Conservation (phyloP, 176 grass and related monocot species). For the Zizania latifolia region DNA sequence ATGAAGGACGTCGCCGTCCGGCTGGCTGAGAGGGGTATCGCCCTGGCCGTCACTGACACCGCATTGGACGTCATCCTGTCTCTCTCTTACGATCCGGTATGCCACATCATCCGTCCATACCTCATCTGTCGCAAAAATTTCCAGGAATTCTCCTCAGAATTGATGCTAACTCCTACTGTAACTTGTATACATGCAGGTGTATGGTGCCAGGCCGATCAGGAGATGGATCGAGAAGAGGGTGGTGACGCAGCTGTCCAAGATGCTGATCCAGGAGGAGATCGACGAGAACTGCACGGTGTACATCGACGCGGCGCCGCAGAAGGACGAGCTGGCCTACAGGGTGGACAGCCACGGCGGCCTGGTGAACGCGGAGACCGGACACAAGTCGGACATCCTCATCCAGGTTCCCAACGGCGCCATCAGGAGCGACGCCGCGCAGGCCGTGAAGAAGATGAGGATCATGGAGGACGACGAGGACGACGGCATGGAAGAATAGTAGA, state of each 20-base stretch:
- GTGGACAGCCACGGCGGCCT: slow-evolving; percentile 61
- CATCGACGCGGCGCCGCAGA: slow-evolving; percentile 45
- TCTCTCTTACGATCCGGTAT: slow-evolving; percentile 78
- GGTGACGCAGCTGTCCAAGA: slow-evolving; percentile 77
- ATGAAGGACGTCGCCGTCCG: slow-evolving; percentile 95
- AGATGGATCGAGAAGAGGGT: slow-evolving; percentile 88
- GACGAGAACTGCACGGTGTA: slow-evolving; percentile 75
- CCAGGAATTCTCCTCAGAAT: not conserved
- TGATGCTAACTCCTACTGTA: not conserved
- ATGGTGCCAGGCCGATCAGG: slow-evolving; percentile 72
- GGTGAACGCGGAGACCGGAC: slow-evolving; percentile 60
- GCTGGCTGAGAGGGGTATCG: slow-evolving; percentile 71
- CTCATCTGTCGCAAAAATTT: not conserved
- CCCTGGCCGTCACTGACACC: slow-evolving; percentile 81
- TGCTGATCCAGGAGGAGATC: slow-evolving; percentile 86
- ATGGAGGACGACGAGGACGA: slow-evolving; percentile 41
- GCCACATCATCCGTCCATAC: not conserved
- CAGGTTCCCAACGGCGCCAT: slow-evolving; percentile 50
- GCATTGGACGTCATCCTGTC: slow-evolving; percentile 74
- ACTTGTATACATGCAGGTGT: slow-evolving; percentile 38
- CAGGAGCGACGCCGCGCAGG: slow-evolving; percentile 17
- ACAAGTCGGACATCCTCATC: slow-evolving; percentile 71
- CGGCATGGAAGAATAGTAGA: slow-evolving; percentile 54
- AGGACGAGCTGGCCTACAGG: slow-evolving; percentile 53
- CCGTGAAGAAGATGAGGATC: slow-evolving; percentile 63